Evolutionary conservation across 768 basidiomycete genomes (phyloP), one percentile per base, ranked within the genome.

Genomic region (Rhizopogon vinicolor): DNA sequence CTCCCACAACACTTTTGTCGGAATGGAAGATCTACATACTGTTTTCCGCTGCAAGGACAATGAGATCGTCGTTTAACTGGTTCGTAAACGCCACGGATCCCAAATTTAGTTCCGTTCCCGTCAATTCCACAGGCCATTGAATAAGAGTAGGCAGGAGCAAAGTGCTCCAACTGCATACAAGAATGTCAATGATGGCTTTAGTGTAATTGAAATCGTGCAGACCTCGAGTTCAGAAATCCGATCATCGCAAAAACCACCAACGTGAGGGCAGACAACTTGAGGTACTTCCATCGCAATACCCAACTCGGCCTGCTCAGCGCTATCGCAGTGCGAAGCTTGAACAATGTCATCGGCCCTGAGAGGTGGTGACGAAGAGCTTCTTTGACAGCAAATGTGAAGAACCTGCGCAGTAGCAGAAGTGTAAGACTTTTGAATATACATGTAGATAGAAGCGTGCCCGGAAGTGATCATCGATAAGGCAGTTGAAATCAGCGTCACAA

Each of bases 41-140:
- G 5, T 1, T 6, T 4, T 1, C 22, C 2, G 7, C 5, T 25
- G 25, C 0, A 1, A 0, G 0, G 1, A 3, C 10, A 16, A 4
- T 14, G 2, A 48, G 7, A 28, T 48, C 46, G 5, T 7, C 7
- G 12, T 7, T 48, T 3, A 48, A 48, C 33, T 35, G 31, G 7
- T 8, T 35, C 19, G 13, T 28, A 16, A 48, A 48, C 7, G 33
- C 46, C 9, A 5, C 2, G 18, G 46, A 35, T 48, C 46, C 46
- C 8, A 48, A 22, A 19, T 48, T 14, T 5, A 48, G 19, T 48
- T 48, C 46, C 13, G 33, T 48, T 48, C 46, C 46, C 19, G 8
- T 22, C 19, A 12, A 16, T 14, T 1, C 0, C 2, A 48, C 33
- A 22, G 46, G 33, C 46, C 33, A 48, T 35, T 35, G 19, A 14